phyloP scores from a whole-genome alignment of 2,329 filamentous ascomycete species.

The Cadophora sp. region DNA sequence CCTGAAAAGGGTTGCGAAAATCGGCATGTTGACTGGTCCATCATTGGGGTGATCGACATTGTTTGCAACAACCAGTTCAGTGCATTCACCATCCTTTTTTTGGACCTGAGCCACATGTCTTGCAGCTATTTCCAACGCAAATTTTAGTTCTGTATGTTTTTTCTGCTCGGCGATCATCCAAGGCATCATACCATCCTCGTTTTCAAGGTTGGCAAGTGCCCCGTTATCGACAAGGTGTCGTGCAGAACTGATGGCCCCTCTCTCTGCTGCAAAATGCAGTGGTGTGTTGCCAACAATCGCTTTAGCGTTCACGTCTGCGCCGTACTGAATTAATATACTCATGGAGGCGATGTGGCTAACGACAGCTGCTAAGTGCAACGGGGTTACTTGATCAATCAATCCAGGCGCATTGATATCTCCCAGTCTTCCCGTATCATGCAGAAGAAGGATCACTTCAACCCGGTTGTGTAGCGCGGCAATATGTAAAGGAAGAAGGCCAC shows the following conservation, averaged over 20 bases:
- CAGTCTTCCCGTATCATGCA: conserved; percentile 15
- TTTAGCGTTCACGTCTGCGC: conserved; percentile 18
- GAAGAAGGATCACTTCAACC: background rate
- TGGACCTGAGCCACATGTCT: background rate
- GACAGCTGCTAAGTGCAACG: conserved; percentile 15
- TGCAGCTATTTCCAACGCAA: conserved; percentile 9
- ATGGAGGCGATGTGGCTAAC: background rate
- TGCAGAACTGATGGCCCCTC: conserved; percentile 4
- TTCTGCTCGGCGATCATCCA: conserved; percentile 12
- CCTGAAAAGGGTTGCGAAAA: background rate
- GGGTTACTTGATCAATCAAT: background rate
- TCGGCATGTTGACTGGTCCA: background rate
- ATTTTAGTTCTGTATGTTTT: conserved; percentile 6
- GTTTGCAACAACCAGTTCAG: background rate
- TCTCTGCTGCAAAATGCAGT: conserved; percentile 19
- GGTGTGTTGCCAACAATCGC: conserved; percentile 8
- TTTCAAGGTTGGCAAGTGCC: conserved; percentile 13
- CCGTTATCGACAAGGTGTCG: conserved; percentile 16
- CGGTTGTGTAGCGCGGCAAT: background rate
- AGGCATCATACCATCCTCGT: conserved; percentile 9
- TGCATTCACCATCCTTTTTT: background rate
- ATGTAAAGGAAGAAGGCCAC: conserved; percentile 17
- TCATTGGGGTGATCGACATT: background rate
- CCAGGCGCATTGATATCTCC: conserved; percentile 6
- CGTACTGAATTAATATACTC: conserved; percentile 5